Evolutionary conservation across 257 asterid genomes (phyloP).

Genomic region (Ballota nigra): DNA sequence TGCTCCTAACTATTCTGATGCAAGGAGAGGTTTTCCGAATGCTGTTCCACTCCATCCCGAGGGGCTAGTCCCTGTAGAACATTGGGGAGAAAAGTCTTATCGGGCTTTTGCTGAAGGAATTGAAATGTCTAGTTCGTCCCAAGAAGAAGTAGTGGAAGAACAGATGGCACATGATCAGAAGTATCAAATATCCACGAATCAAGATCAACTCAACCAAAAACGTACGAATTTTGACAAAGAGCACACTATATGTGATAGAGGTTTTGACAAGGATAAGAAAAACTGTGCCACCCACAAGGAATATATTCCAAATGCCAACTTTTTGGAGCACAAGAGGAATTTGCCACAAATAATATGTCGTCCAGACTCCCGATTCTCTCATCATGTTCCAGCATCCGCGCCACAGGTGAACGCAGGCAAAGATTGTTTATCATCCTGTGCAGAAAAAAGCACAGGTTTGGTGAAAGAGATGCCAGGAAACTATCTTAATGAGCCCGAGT

Average conservation of each 20-base stretch:
- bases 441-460: conserved; percentile 26
- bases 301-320: conserved; percentile 19
- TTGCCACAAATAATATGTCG: conserved; percentile 36
- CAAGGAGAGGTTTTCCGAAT: conserved; percentile 24
- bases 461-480: conserved; percentile 24
- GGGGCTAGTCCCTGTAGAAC: conserved; percentile 34
- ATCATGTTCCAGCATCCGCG: conserved; percentile 28
- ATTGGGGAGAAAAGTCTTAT: conserved; percentile 22
- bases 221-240: conserved; percentile 27
- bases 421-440: conserved; percentile 24
- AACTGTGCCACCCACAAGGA: conserved; percentile 13
- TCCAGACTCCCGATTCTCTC: conserved; percentile 30
- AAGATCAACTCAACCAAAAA: conserved; percentile 27
- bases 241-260: conserved; percentile 27
- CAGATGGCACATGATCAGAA: conserved; percentile 32
- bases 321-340: conserved; percentile 30
- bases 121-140: conserved; percentile 38
- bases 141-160: conserved; percentile 25
- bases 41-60: conserved; percentile 30
- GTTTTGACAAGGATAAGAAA: conserved; percentile 22
- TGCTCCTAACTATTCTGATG: conserved; percentile 30
- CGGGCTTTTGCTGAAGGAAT: conserved; percentile 27
- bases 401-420: conserved; percentile 21
- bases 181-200: conserved; percentile 19
- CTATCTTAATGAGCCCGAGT: conserved; percentile 27